These are phyloP conservation scores for Tricladium varicosporioides DNA, from an alignment of 2,329 filamentous ascomycete species.

Conservation along the genomic window DNA sequence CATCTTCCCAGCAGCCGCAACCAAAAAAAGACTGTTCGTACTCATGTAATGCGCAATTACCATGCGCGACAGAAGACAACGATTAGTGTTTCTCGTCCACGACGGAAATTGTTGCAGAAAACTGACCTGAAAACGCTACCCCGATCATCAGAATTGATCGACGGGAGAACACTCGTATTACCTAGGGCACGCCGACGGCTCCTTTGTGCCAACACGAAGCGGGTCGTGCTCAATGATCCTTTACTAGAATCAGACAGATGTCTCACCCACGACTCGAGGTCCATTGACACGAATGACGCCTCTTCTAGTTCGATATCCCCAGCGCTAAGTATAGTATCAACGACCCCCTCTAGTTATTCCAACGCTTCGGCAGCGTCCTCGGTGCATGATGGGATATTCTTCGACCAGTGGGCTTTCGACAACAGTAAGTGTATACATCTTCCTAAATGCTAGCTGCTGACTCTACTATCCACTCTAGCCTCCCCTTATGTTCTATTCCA, in stretches of 20 bases:
- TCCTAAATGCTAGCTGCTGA: not conserved
- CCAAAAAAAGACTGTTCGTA: slow-evolving; percentile 8
- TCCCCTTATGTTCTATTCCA: slow-evolving; percentile 12
- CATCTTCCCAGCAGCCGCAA: slow-evolving; percentile 4
- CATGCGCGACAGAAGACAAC: slow-evolving; percentile 2
- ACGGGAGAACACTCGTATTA: too few relatives aligned
- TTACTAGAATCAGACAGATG: not conserved
- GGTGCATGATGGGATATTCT: not conserved
- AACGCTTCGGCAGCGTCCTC: too few relatives aligned
- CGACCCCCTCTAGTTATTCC: too few relatives aligned
- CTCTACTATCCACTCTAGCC: not conserved
- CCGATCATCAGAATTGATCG: too few relatives aligned
- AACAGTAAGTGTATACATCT: slow-evolving; percentile 4
- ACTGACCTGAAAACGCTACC: not conserved
- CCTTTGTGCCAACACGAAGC: too few relatives aligned
- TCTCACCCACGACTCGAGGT: not conserved
- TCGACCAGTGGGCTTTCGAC: slow-evolving; percentile 11
- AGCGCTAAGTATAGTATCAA: not conserved
- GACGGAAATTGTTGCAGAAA: not conserved
- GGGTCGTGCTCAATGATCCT: too few relatives aligned
- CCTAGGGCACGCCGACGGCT: too few relatives aligned
- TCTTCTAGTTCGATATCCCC: not conserved
- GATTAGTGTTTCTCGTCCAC: slow-evolving; percentile 5
- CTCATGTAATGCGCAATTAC: slow-evolving; percentile 9
- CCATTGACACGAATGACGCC: not conserved